Evolutionary conservation across 2,329 filamentous ascomycete genomes (phyloP), one percentile per base, ranked within the genome.

Genomic region (Teratosphaeria epicoccoides): DNA sequence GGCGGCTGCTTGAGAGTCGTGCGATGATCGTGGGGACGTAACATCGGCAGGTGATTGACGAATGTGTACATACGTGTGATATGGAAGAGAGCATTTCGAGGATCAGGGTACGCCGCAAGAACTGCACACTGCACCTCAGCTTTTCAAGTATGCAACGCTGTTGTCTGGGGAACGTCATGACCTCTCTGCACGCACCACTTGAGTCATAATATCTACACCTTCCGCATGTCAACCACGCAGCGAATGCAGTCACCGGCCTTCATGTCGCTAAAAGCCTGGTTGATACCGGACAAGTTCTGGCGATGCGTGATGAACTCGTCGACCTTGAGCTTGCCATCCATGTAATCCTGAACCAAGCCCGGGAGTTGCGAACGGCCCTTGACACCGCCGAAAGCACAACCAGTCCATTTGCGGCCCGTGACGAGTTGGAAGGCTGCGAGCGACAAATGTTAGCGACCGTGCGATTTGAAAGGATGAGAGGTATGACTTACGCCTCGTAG

Each of bases 281-380:
- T 97, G 72, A 98, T 95, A 65, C 86, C 82, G 55, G 75, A 74
- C 44, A 98, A 76, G 3, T 78, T 80, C 75, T 95, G 88, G 63
- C 90, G 83, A 76, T 98, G 93, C 26, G 93, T 98, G 75, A 98
- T 97, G 77, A 97, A 97, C 76, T 98, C 93, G 69, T 97, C 91
- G 45, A 97, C 93, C 83, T 96, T 97, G 68, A 98, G 84, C 67
- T 85, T 81, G 63, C 90, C 90, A 49, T 80, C 79, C 70, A 94
- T 78, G 75, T 98, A 98, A 72, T 97, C 91, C 60, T 82, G 75
- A 23, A 98, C 89, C 40, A 98, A 83, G 53, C 79, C 83, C 46
- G 87, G 85, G 59, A 98, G 82, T 75, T 98, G 93, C 28, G 87
- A 84, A 66, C 93, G 90, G 62, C 93, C 93, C 79, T 97, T 98